A percentile compares a stretch with the other conserved stretches of the same genome.
Conservation (phyloP, 75 land plant genomes). For the Azolla pinnata region DNA sequence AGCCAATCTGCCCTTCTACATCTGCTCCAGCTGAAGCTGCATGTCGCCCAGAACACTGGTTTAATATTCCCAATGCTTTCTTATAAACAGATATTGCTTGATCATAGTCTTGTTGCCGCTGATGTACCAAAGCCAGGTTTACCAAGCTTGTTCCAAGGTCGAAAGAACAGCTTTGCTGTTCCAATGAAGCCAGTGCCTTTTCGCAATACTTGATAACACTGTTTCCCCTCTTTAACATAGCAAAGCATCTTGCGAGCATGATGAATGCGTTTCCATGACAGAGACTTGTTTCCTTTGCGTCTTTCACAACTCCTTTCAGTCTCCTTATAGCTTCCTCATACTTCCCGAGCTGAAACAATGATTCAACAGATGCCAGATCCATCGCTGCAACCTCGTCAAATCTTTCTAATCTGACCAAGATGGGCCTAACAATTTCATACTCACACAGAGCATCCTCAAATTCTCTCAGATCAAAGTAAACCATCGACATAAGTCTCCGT, state of each 20-base stretch:
- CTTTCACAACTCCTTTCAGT: not conserved
- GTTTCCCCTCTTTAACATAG: not conserved
- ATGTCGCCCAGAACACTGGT: slow-evolving; percentile 43
- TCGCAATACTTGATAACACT: not conserved
- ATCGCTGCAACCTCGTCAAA: not conserved
- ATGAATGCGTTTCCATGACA: not conserved
- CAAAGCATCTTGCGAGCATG: not conserved
- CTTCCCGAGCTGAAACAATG: not conserved
- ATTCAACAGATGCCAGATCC: not conserved
- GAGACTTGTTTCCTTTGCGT: not conserved
- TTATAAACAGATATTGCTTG: slow-evolving; percentile 49
- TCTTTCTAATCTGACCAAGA: not conserved
- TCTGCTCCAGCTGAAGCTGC: slow-evolving; percentile 30
- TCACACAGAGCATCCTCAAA: not conserved
- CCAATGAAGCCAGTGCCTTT: not conserved
- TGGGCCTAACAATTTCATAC: slow-evolving; percentile 1
- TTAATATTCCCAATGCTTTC: slow-evolving; percentile 31
- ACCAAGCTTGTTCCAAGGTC: slow-evolving; percentile 3
- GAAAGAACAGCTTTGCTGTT: not conserved
- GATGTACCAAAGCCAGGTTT: slow-evolving; percentile 17
- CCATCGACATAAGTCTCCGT: not conserved
- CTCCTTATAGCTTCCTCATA: not conserved
- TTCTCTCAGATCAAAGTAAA: slow-evolving; percentile 2
- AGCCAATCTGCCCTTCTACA: slow-evolving; percentile 45
- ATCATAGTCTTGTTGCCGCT: slow-evolving; percentile 50